These are phyloP conservation scores for Marasmius sp. DNA, from an alignment of 1,284 basidiomycete species.

Conservation along the genomic window DNA sequence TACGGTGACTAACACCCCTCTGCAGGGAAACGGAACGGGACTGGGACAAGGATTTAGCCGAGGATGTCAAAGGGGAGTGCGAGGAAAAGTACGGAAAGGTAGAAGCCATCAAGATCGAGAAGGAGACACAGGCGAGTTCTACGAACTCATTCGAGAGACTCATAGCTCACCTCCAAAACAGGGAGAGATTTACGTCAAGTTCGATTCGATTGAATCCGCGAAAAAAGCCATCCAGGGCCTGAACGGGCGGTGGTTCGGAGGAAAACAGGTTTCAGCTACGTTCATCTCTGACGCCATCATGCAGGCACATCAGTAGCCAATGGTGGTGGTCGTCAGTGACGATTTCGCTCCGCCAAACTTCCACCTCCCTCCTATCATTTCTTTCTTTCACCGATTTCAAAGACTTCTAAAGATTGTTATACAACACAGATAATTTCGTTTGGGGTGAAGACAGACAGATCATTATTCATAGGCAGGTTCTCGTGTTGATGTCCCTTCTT, in stretches of 20 bases:
- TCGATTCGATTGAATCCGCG: constrained; percentile 77
- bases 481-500: constrained; percentile 3
- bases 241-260: constrained; percentile 95
- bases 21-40: constrained; percentile 89
- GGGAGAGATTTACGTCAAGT: constrained; percentile 98
- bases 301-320: constrained; percentile 77
- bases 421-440: neutral
- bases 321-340: neutral
- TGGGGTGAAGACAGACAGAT: neutral
- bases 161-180: constrained; percentile 32
- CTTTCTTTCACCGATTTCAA: constrained; percentile 2
- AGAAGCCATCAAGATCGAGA: constrained; percentile 88
- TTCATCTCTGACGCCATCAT: constrained; percentile 92
- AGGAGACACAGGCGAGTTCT: constrained; percentile 79
- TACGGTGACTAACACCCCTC: constrained; percentile 6
- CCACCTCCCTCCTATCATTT: constrained; percentile 22
- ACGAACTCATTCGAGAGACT: neutral
- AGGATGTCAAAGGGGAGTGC: constrained; percentile 95
- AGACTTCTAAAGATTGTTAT: neutral
- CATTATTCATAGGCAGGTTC: constrained; percentile 5
- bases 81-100: constrained; percentile 90
- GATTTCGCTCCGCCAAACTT: constrained; percentile 12
- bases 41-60: constrained; percentile 95
- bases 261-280: constrained; percentile 79
- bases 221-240: constrained; percentile 86